Base-by-base conservation (phyloP, 2,329 filamentous ascomycete species). In the Madurella fahalii region DNA sequence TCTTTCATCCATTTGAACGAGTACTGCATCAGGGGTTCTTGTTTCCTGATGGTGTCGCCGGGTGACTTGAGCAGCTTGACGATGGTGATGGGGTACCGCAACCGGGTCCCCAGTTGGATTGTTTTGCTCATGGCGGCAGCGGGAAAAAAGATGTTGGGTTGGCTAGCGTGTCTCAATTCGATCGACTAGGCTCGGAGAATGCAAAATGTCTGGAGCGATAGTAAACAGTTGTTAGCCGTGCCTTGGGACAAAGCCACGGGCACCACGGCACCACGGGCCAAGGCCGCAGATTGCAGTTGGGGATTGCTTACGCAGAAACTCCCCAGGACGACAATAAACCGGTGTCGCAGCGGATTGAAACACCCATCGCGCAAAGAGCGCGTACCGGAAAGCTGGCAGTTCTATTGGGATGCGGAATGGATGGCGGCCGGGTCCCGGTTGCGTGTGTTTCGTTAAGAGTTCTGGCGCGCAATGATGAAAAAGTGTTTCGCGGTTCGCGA, bases 21-120 rank as follows among this genome's bases (percentile, higher is more conserved):
- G 78, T 96, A 99, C 69, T 89, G 84, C 69, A 99, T 85, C 53
- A 97, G 79, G 52, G 84, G 80, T 65, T 91, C 87, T 67, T 90
- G 77, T 71, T 87, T 87, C 65, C 83, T 80, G 66, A 99, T 82
- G 58, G 80, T 68, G 64, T 96, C 90, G 71, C 89, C 87, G 17
- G 83, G 81, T 61, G 79, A 75, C 71, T 90, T 91, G 62, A 93
- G 81, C 58, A 97, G 80, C 71, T 90, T 87, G 65, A 86, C 91
- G 72, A 99, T 86, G 63, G 87, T 95, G 72, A 97, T 92, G 65
- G 94, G 94, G 73, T 97, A 99, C 58, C 63, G 62, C 45, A 65
- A 47, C 46, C 64, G 64, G 60, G n/a, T 51, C 44, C 64, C 64
- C 53, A 65, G 55, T 42, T 54, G 15, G 32, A 66, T 51, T 40